Evolutionary conservation across 2,329 filamentous ascomycete species (phyloP).

Genomic region (Leptodontidium sp.): DNA sequence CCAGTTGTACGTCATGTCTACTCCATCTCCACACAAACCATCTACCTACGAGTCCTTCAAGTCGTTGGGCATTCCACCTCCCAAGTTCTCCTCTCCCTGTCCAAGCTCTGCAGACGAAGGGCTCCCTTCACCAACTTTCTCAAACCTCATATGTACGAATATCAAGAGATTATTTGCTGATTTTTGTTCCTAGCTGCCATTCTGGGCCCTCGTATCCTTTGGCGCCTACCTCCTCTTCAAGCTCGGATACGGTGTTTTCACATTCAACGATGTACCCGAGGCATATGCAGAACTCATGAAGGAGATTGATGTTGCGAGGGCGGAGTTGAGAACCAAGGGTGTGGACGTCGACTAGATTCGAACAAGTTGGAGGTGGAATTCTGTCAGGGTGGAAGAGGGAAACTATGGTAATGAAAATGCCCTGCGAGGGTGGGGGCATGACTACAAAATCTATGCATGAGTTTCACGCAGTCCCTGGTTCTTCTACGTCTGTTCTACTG

Average conservation of each 20-base stretch:
- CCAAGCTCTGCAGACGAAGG: background rate
- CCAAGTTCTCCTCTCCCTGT: background rate
- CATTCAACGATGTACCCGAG: conserved; percentile 94
- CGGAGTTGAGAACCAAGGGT: conserved; percentile 75
- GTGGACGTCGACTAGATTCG: conserved; percentile 61
- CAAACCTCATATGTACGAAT: background rate
- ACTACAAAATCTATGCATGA: conserved; percentile 3
- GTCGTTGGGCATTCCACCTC: background rate
- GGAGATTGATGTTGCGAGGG: conserved; percentile 81
- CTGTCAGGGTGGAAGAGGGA: background rate
- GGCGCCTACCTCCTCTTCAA: conserved; percentile 92
- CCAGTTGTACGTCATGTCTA: conserved; percentile 74
- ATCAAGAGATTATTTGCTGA: conserved; percentile 16
- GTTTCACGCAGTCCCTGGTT: background rate
- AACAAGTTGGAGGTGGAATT: background rate
- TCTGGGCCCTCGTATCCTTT: conserved; percentile 91
- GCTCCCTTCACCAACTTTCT: conserved; percentile 2
- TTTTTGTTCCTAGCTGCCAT: conserved; percentile 72
- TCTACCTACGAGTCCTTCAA: background rate
- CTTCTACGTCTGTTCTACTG: conserved; percentile 4
- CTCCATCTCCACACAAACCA: background rate
- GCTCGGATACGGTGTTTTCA: conserved; percentile 90
- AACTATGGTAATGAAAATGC: conserved; percentile 17
- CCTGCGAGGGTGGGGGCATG: background rate
- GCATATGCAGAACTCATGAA: conserved; percentile 89